Evolutionary conservation across 2,329 filamentous ascomycete genomes (phyloP), one percentile per base, ranked within the genome.

Genomic region (Sphaerulina populicola): DNA sequence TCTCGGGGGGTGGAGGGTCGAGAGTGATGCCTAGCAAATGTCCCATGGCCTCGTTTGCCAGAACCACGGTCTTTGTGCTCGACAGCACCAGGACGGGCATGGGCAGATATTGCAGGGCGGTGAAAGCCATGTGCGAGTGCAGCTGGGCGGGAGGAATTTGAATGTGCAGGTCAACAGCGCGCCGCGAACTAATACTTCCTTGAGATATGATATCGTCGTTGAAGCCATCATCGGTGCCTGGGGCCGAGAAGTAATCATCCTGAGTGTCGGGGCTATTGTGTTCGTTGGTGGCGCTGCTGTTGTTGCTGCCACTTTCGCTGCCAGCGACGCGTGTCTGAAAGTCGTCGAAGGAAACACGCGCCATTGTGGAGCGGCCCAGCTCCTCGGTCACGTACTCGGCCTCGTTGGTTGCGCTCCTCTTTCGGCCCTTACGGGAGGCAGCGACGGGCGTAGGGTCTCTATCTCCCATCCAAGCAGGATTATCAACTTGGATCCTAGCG

Each of bases 21-120:
- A 72, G 67, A 23, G 79, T 72, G 44, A 86, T 72, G 3, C 80
- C 82, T 18, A 90, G 69, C 60, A 90, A 69, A 49, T 80, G 76
- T 1, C 81, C 83, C 78, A 88, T 83, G 15, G 86, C 82, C 59
- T 88, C 83, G 60, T 90, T 90, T 30, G 84, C 85, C 37, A 89
- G 68, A 1, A 86, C 75, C 2, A 89, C 77, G 0, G 82, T 85
- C 67, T 88, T 89, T 29, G 78, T 62, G 33, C 75, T 79, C 45
- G 82, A 83, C 33, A 90, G 70, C 1, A 90, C 80, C 33, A 89
- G 66, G 4, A 87, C 66, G 0, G 86, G 86, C 42, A 87, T 79
- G 0, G 86, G 86, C 4, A 90, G 72, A 62, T 86, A 88, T 62
- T 86, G 83, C 68, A 90, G 71, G 4, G 84, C 81, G 1, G 81